Conservation (phyloP, 495 filamentous ascomycete genomes). For the Xylaria cubensis region DNA sequence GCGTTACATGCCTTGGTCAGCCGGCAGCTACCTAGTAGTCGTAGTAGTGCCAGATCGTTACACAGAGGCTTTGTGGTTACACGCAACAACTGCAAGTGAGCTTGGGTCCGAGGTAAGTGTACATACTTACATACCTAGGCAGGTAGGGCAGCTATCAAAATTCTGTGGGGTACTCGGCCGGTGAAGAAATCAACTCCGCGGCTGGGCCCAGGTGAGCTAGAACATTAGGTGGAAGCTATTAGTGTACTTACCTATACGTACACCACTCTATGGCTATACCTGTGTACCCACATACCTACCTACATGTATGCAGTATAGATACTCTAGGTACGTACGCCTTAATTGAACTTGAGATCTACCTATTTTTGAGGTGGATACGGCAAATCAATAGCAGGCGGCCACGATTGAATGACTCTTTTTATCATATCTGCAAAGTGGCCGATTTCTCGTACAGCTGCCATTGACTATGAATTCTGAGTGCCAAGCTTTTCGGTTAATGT, state of each 20-base stretch:
- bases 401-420: constrained; percentile 20
- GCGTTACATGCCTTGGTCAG: background rate
- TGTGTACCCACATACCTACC: no score
- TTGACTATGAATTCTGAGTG: background rate
- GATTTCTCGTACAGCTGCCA: constrained; percentile 11
- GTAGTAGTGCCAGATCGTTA: background rate
- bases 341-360: background rate
- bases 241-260: background rate
- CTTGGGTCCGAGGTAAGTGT: background rate
- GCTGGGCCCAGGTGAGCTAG: background rate
- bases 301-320: no score
- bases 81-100: constrained; percentile 2
- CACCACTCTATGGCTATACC: background rate
- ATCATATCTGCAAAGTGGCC: background rate
- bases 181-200: background rate
- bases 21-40: background rate
- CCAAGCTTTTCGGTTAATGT: constrained; percentile 16
- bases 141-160: constrained; percentile 6
- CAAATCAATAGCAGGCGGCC: constrained; percentile 20
- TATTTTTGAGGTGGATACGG: background rate
- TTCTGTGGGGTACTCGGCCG: constrained; percentile 7
- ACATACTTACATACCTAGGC: background rate
- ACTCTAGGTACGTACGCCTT: background rate
- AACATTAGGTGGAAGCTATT: background rate
- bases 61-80: constrained; percentile 13